Percentiles rank a stretch among this genome's conserved stretches.
phyloP scores from a whole-genome alignment of 129 eudicot species.

The Rutidosis leptorrhynchoides region DNA sequence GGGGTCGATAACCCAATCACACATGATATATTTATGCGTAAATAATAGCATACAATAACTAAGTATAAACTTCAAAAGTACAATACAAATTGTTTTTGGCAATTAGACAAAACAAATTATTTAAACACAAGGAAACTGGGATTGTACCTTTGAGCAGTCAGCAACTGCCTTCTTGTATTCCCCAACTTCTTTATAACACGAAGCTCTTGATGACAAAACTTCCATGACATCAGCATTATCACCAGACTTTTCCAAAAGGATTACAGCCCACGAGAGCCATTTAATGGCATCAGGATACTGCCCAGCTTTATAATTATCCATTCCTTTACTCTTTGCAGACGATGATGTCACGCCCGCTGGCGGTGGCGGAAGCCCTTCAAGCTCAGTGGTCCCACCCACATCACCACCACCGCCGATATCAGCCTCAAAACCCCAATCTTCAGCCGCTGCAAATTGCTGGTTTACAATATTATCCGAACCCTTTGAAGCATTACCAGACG shows the following conservation, averaged over 20 bases:
- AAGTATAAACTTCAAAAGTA: not conserved
- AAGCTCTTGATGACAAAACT: slow-evolving; percentile 72
- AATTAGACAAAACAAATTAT: not conserved
- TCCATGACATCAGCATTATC: slow-evolving; percentile 57
- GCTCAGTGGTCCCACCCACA: slow-evolving; percentile 71
- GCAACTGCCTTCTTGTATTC: slow-evolving; percentile 99
- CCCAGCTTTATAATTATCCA: slow-evolving; percentile 90
- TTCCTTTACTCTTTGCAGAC: slow-evolving; percentile 77
- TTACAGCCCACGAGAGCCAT: slow-evolving; percentile 94
- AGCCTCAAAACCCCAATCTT: slow-evolving; percentile 65
- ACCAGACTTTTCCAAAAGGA: slow-evolving; percentile 71
- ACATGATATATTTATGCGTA: not conserved
- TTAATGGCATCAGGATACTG: slow-evolving; percentile 96
- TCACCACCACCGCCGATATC: slow-evolving; percentile 67
- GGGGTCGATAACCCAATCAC: not conserved
- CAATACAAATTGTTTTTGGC: not conserved
- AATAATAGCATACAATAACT: not conserved
- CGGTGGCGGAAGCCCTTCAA: slow-evolving; percentile 98
- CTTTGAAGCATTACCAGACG: slow-evolving; percentile 42
- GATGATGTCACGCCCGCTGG: slow-evolving; percentile 79
- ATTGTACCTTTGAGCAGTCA: slow-evolving; percentile 87
- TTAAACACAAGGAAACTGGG: not conserved
- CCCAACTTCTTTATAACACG: slow-evolving; percentile 97
- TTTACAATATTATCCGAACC: slow-evolving; percentile 31
- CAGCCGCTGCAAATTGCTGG: slow-evolving; percentile 67